These are phyloP conservation scores for Cyberlindnera mississippiensis DNA, from an alignment of 805 yeast genomes.

Conservation along the genomic window DNA sequence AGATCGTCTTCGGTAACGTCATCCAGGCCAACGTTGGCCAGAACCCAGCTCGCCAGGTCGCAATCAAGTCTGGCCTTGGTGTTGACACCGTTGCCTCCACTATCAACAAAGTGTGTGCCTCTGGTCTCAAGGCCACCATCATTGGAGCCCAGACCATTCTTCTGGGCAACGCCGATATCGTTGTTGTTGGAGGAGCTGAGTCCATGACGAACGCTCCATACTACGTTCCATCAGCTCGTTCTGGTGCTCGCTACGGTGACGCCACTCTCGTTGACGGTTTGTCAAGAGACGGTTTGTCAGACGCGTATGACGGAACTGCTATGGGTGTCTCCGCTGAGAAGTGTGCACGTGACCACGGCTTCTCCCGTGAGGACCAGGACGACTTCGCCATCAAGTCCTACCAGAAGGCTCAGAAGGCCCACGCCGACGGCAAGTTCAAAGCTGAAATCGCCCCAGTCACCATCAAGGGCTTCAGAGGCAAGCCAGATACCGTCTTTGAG, in stretches of 20 bases:
- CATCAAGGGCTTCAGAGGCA: slow-evolving; percentile 85
- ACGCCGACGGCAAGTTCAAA: slow-evolving; percentile 73
- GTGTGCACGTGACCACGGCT: slow-evolving; percentile 77
- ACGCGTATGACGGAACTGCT: slow-evolving; percentile 81
- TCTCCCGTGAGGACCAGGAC: slow-evolving; percentile 87
- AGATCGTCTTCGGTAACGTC: slow-evolving; percentile 89
- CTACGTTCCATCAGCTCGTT: slow-evolving; percentile 80
- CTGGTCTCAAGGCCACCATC: slow-evolving; percentile 90
- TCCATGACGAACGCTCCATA: slow-evolving; percentile 96
- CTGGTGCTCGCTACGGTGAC: slow-evolving; percentile 90
- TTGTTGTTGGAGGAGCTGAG: slow-evolving; percentile 97
- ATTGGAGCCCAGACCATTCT: slow-evolving; percentile 86
- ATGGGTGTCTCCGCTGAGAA: slow-evolving; percentile 98
- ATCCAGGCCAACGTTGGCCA: slow-evolving; percentile 93
- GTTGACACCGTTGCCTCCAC: slow-evolving; percentile 82
- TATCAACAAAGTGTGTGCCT: slow-evolving; percentile 95
- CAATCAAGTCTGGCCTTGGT: slow-evolving; percentile 82
- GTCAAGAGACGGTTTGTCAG: slow-evolving; percentile 88
- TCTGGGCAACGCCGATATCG: slow-evolving; percentile 87
- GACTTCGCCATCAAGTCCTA: slow-evolving; percentile 81
- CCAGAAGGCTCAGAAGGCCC: slow-evolving; percentile 81
- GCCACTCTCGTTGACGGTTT: slow-evolving; percentile 78
- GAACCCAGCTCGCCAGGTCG: slow-evolving; percentile 98
- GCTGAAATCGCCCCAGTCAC: slow-evolving; percentile 84
- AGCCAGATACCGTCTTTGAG: slow-evolving; percentile 51